phyloP scores from a whole-genome alignment of 2,329 filamentous ascomycete genomes.

The Paecilomyces dactylethromorphus region DNA sequence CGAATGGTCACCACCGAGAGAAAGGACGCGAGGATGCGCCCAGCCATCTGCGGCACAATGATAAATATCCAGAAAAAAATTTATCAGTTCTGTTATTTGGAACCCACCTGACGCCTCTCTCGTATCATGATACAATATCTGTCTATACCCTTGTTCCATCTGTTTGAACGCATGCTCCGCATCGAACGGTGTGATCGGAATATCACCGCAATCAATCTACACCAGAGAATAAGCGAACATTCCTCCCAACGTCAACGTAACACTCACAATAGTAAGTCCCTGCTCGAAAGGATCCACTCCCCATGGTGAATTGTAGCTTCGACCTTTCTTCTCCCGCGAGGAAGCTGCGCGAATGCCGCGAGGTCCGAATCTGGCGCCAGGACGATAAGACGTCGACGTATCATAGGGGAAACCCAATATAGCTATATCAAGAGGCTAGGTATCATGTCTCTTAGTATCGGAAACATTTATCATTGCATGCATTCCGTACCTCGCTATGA shows the following conservation, averaged over 20 bases:
- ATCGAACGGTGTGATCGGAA: constrained; percentile 21
- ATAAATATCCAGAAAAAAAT: background rate
- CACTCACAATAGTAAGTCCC: constrained; percentile 11
- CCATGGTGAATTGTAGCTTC: constrained; percentile 22
- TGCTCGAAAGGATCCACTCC: constrained; percentile 18
- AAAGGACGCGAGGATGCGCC: constrained; percentile 13
- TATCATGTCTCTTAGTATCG: background rate
- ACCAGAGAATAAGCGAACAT: background rate
- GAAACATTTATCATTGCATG: background rate
- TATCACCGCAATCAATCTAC: constrained; percentile 19
- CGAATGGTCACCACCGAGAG: constrained; percentile 18
- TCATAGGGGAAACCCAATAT: constrained; percentile 29
- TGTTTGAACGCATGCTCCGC: constrained; percentile 17
- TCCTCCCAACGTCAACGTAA: background rate
- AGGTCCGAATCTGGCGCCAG: constrained; percentile 25
- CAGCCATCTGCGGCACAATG: background rate
- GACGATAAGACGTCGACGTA: constrained; percentile 24
- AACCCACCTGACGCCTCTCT: background rate
- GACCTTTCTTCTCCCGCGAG: constrained; percentile 20
- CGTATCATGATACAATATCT: constrained; percentile 11
- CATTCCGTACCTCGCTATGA: constrained; percentile 7
- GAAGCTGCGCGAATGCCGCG: constrained; percentile 23
- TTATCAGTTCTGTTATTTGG: background rate
- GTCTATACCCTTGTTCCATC: constrained; percentile 16
- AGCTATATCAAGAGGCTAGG: constrained; percentile 21